Base-by-base conservation (phyloP, 106 monocot genomes). In the Allium sativum region DNA sequence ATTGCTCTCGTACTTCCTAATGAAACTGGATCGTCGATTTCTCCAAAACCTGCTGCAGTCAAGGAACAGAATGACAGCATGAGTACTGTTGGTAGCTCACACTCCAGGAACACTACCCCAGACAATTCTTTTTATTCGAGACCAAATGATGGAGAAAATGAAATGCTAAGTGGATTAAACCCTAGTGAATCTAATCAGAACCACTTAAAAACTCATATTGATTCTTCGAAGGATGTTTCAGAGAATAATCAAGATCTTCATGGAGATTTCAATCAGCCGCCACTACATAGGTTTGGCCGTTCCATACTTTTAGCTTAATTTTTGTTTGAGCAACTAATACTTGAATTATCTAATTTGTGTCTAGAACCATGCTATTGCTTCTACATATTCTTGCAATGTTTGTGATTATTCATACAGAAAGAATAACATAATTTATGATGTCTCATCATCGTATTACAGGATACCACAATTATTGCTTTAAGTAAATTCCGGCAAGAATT, bases 41-140 rank as follows among this genome's bases (percentile, higher is more conserved):
- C 31, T 31, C 31, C 31, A 31, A 31, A 31, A 31, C 31, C 48
- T 50, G 48, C 48, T 50, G 17, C 53, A 55, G 47, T 47, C 46
- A 48, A 3, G 62, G 62, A 47, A 62, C 8, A 40, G 48, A 69
- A 60, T 55, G 74, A 56, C 56, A 65, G 54, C 65, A 47, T 44
- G 48, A 64, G 65, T 67, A 67, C 69, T 55, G 40, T 69, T 9
- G 58, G 60, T 21, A 72, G 72, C 71, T 73, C 76, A 58, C 80
- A 73, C 20, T 83, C 82, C 45, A 66, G 71, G 65, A 81, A 66
- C 42, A 69, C 73, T 4, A 87, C 84, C 43, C 76, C 84, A 69
- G 76, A 56, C 17, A 73, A 70, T 66, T 78, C 87, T 56, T 59
- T 43, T 62, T 64, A 80, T 59, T 71, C 59, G 50, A 69, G 47